Percentiles rank a stretch among this genome's conserved stretches.
These are phyloP conservation scores for Dissophora ornata DNA, from an alignment of 192 early-diverging fungal species.

Conservation along the genomic window DNA sequence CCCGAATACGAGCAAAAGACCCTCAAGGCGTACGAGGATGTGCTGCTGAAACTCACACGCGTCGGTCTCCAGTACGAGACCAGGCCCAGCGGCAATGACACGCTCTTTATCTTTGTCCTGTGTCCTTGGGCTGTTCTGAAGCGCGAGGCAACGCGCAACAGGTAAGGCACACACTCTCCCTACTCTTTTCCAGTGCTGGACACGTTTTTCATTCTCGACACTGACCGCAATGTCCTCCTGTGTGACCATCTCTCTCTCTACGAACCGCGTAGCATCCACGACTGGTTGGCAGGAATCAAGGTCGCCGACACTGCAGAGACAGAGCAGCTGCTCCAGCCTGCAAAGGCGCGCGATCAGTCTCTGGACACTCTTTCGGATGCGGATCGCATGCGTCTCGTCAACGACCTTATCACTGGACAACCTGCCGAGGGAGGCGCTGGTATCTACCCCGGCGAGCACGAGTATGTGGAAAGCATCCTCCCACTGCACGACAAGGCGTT, in stretches of 20 bases:
- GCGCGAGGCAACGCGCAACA: slow-evolving; percentile 55
- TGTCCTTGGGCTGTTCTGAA: slow-evolving; percentile 68
- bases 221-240: no score
- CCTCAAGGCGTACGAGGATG: slow-evolving; percentile 59
- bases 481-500: slow-evolving; percentile 85
- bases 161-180: slow-evolving; percentile 36
- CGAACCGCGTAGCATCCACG: slow-evolving; percentile 64
- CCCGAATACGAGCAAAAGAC: slow-evolving; percentile 49
- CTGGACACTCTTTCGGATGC: slow-evolving; percentile 52
- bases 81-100: slow-evolving; percentile 61
- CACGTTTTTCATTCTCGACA: slow-evolving; percentile 2
- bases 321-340: slow-evolving; percentile 18
- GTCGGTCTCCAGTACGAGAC: slow-evolving; percentile 76
- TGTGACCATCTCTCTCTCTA: not conserved
- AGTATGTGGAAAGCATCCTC: slow-evolving; percentile 75
- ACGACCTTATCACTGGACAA: slow-evolving; percentile 70
- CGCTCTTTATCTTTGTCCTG: slow-evolving; percentile 74
- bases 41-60: slow-evolving; percentile 63
- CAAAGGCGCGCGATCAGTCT: slow-evolving; percentile 31
- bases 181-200: not conserved
- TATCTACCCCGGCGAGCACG: slow-evolving; percentile 60
- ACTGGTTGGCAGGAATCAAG: slow-evolving; percentile 77
- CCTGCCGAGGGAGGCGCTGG: slow-evolving; percentile 71
- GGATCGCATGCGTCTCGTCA: slow-evolving; percentile 71
- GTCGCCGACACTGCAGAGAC: slow-evolving; percentile 50